These are phyloP conservation scores for Amphichorda felina DNA, from an alignment of 2,329 filamentous ascomycete species.

Conservation along the genomic window DNA sequence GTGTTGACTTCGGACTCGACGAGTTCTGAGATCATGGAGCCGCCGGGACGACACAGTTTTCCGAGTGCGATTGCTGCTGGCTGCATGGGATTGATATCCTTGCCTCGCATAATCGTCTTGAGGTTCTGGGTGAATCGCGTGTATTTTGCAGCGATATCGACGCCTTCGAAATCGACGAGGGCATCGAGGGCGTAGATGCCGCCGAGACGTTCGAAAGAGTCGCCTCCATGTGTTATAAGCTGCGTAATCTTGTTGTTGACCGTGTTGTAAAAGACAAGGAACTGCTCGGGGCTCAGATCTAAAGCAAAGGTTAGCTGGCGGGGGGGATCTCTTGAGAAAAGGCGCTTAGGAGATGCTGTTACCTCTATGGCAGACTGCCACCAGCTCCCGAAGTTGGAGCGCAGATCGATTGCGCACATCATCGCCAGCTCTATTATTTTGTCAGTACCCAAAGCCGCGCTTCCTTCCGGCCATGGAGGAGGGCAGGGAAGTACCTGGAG, in stretches of 20 bases:
- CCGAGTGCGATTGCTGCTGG: constrained; percentile 82
- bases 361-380: constrained; percentile 45
- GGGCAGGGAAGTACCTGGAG: constrained; percentile 32
- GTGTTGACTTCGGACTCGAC: constrained; percentile 96
- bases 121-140: constrained; percentile 89
- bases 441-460: constrained; percentile 10
- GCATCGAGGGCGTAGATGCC: constrained; percentile 87
- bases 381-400: constrained; percentile 41
- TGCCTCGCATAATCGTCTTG: constrained; percentile 76
- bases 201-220: constrained; percentile 79
- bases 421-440: constrained; percentile 23
- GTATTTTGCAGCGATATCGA: constrained; percentile 86
- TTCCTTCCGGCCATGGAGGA: neutral
- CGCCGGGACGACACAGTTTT: constrained; percentile 82
- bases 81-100: constrained; percentile 83
- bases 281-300: constrained; percentile 75
- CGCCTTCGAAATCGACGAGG: constrained; percentile 91
- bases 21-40: constrained; percentile 85
- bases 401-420: constrained; percentile 41
- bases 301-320: neutral
- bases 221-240: constrained; percentile 73
- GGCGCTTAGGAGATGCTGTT: too few species aligned
- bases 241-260: constrained; percentile 46
- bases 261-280: constrained; percentile 45
- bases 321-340: too few species aligned